These are phyloP conservation scores for Diaporthe sp. DNA, from an alignment of 2,329 filamentous ascomycete genomes.

Conservation along the genomic window DNA sequence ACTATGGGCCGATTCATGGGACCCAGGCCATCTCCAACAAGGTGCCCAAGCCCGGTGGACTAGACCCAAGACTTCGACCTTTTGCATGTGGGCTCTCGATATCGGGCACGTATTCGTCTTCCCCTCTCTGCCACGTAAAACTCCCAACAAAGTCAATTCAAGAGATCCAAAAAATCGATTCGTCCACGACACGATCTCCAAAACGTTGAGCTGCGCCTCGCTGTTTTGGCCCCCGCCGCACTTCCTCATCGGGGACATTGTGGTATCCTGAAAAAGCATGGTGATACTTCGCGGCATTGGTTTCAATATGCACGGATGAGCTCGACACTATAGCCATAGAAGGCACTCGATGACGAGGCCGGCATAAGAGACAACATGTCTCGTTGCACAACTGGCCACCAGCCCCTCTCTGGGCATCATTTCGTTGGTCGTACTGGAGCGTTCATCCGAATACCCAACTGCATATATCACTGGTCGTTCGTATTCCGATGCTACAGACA, in stretches of 20 bases:
- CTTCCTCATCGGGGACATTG: neutral
- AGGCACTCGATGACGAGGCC: conserved; percentile 19
- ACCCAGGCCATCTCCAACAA: neutral
- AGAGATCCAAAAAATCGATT: neutral
- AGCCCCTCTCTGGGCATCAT: conserved; percentile 7
- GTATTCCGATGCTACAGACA: neutral
- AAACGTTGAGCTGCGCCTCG: conserved; percentile 26
- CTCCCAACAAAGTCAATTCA: conserved; percentile 30
- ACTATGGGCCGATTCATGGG: neutral
- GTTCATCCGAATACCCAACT: neutral
- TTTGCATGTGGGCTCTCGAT: neutral
- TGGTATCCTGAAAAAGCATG: conserved; percentile 2
- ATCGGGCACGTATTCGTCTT: neutral
- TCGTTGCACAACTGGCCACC: neutral
- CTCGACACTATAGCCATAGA: neutral
- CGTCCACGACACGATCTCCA: conserved; percentile 11
- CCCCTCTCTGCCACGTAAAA: conserved; percentile 18
- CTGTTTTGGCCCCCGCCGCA: neutral
- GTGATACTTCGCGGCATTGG: conserved; percentile 22
- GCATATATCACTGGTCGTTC: neutral
- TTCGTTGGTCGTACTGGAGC: neutral
- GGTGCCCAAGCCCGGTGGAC: neutral
- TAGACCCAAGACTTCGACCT: neutral
- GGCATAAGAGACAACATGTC: neutral
- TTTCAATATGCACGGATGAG: conserved; percentile 26